Percentiles rank a stretch among this genome's conserved stretches.
Evolutionary conservation across 2,329 filamentous ascomycete species (phyloP).

Genomic region (Stemphylium vesicarium): DNA sequence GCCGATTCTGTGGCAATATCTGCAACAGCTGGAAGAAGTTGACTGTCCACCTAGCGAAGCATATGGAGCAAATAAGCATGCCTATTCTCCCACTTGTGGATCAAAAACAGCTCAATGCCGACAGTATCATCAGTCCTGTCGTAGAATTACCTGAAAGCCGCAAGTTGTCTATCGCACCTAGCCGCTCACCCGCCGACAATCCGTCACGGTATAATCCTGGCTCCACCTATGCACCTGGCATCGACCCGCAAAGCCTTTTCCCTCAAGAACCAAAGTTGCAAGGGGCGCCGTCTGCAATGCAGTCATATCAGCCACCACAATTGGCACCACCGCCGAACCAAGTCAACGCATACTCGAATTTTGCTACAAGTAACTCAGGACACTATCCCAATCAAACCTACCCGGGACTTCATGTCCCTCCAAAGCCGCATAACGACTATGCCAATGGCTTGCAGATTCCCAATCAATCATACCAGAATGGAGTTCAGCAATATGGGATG

Average conservation of each 20-base stretch:
- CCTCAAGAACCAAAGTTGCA: constrained; percentile 30
- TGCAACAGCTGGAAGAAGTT: constrained; percentile 91
- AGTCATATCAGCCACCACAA: constrained; percentile 49
- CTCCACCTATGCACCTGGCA: constrained; percentile 40
- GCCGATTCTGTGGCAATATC: constrained; percentile 82
- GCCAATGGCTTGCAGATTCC: constrained; percentile 39
- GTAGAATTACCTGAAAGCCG: constrained; percentile 45
- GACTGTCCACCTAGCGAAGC: constrained; percentile 89
- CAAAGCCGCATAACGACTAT: constrained; percentile 39
- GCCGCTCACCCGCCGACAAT: constrained; percentile 40
- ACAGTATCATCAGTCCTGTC: constrained; percentile 48
- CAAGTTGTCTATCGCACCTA: constrained; percentile 39
- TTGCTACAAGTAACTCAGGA: constrained; percentile 22
- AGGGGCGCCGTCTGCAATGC: constrained; percentile 38
- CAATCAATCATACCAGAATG: constrained; percentile 34
- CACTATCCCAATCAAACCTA: constrained; percentile 42
- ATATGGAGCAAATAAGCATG: constrained; percentile 91
- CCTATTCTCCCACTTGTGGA: constrained; percentile 67
- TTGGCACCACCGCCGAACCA: constrained; percentile 32
- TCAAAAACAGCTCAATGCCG: constrained; percentile 47
- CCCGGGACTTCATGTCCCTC: constrained; percentile 40
- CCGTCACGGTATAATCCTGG: constrained; percentile 39
- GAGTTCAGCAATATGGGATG: constrained; percentile 35
- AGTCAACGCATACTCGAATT: constrained; percentile 30
- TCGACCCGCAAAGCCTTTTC: constrained; percentile 39